These are phyloP conservation scores for Kuraishia capsulata DNA, from an alignment of 805 yeast genomes.

Conservation along the genomic window DNA sequence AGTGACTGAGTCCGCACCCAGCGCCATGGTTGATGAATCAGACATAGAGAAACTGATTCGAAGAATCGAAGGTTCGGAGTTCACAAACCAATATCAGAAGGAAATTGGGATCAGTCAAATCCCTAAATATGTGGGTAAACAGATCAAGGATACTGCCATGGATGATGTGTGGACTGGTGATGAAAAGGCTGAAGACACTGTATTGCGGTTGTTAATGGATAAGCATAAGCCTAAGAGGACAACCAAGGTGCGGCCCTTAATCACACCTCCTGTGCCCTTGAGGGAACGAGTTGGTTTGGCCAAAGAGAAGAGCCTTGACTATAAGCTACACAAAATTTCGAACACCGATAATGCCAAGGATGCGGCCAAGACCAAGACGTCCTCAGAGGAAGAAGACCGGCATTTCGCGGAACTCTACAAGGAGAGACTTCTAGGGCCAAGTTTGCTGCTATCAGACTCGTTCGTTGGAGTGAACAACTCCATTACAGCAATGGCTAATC, in stretches of 20 bases:
- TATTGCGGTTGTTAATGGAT: constrained; percentile 49
- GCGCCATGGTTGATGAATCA: constrained; percentile 3
- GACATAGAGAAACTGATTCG: constrained; percentile 16
- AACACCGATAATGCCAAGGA: constrained; percentile 8
- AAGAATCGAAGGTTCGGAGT: constrained; percentile 22
- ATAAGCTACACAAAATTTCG: constrained; percentile 33
- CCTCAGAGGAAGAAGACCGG: constrained; percentile 28
- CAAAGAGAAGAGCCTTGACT: constrained; percentile 58
- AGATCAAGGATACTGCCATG: constrained; percentile 37
- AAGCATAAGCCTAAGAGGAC: constrained; percentile 28
- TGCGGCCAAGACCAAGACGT: constrained; percentile 6
- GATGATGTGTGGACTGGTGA: constrained; percentile 52
- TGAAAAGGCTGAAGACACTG: constrained; percentile 36
- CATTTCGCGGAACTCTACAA: constrained; percentile 52
- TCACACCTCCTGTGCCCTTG: constrained; percentile 11
- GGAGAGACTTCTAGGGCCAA: constrained; percentile 55
- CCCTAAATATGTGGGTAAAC: constrained; percentile 35
- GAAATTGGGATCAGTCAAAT: constrained; percentile 31
- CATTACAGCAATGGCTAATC: constrained; percentile 63
- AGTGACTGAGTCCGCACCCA: background rate
- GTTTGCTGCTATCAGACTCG: constrained; percentile 32
- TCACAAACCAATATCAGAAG: constrained; percentile 27
- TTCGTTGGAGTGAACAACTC: constrained; percentile 37
- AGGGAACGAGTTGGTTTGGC: constrained; percentile 45
- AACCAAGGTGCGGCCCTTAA: constrained; percentile 1